Conservation (phyloP, 2,329 filamentous ascomycete species). For the Colletotrichum magnum region DNA sequence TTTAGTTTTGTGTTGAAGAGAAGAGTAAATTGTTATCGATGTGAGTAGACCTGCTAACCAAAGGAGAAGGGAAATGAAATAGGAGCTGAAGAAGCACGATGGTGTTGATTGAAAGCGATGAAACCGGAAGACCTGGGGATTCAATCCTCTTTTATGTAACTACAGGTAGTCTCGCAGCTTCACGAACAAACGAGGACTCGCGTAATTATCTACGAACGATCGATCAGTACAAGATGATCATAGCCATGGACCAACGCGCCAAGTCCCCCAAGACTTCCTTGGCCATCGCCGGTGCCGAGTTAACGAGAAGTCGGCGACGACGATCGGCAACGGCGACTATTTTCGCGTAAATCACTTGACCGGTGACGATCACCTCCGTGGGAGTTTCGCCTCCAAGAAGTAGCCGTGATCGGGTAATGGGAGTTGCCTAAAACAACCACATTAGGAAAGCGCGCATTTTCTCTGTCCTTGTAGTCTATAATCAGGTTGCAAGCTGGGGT, state of each 20-base stretch:
- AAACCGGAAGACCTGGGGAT: not conserved
- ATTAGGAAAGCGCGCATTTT: not conserved
- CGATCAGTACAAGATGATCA: not conserved
- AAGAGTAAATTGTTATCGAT: too few species aligned
- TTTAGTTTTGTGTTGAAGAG: not conserved
- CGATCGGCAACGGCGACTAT: not conserved
- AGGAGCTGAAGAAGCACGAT: too few species aligned
- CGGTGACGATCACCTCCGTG: not conserved
- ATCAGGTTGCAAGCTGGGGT: not conserved
- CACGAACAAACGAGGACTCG: not conserved
- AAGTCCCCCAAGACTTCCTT: not conserved
- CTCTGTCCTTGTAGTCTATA: not conserved
- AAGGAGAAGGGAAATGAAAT: not conserved
- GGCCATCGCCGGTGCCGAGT: not conserved
- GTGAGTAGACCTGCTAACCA: not conserved
- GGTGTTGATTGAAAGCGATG: not conserved
- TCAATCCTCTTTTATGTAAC: not conserved
- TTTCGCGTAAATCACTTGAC: not conserved
- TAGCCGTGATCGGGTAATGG: not conserved
- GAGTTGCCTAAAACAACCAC: not conserved
- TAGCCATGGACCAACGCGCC: not conserved
- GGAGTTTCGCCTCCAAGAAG: not conserved
- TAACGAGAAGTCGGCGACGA: not conserved
- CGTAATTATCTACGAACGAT: not conserved
- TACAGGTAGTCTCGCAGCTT: not conserved